Evolutionary conservation across 306 rosid species (phyloP).

Genomic region (Rosa multiflora): DNA sequence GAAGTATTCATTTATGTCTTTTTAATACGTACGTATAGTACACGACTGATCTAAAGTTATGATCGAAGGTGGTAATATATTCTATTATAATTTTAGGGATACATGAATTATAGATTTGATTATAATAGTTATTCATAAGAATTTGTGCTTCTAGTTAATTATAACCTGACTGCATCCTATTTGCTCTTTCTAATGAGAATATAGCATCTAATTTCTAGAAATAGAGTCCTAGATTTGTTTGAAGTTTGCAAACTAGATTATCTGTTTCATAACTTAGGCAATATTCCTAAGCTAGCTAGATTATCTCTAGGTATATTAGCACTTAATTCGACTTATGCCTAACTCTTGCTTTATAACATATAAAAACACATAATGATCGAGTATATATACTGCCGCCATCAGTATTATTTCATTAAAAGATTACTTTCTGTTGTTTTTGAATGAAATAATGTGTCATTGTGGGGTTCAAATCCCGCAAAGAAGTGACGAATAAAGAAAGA

Average conservation of each 20-base stretch:
- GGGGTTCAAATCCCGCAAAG: constrained; percentile 46
- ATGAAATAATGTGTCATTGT: constrained; percentile 1
- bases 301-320: constrained; percentile 13
- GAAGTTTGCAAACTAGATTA: constrained; percentile 14
- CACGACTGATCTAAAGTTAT: constrained; percentile 8
- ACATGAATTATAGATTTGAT: not conserved
- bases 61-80: not conserved
- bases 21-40: not conserved
- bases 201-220: constrained; percentile 15
- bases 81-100: not conserved
- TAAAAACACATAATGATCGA: constrained; percentile 1
- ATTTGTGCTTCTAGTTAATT: constrained; percentile 11
- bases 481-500: constrained; percentile 28
- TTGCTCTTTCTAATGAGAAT: constrained; percentile 26
- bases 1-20: not conserved
- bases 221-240: not conserved
- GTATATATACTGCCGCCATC: constrained; percentile 11
- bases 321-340: constrained; percentile 18
- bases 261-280: constrained; percentile 16
- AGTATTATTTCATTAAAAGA: not conserved
- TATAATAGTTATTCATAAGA: not conserved
- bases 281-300: constrained; percentile 24
- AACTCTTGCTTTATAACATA: constrained; percentile 5
- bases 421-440: not conserved
- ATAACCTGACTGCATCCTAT: constrained; percentile 17